phyloP scores from a whole-genome alignment of 2,329 filamentous ascomycete species.

The Penicillium sp. region DNA sequence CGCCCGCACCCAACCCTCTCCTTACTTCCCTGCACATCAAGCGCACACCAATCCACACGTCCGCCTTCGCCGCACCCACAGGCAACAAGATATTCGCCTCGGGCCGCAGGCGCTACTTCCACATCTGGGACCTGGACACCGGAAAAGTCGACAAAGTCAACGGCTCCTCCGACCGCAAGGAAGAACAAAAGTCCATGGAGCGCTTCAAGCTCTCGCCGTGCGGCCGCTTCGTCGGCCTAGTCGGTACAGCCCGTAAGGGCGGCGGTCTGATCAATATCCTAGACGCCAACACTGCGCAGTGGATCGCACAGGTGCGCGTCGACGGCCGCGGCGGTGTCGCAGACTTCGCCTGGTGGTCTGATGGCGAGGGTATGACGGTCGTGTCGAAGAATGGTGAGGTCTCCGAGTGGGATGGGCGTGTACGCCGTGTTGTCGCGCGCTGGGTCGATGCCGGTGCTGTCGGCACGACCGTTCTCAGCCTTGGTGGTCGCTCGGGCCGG shows the following conservation, averaged over 20 bases:
- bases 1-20: slow-evolving; percentile 78
- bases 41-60: slow-evolving; percentile 77
- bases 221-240: slow-evolving; percentile 79
- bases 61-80: slow-evolving; percentile 70
- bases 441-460: slow-evolving; percentile 92
- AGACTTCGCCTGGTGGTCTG: slow-evolving; percentile 90
- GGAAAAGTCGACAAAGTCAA: slow-evolving; percentile 79
- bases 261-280: slow-evolving; percentile 86
- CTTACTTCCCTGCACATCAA: slow-evolving; percentile 86
- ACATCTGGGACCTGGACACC: slow-evolving; percentile 84
- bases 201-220: slow-evolving; percentile 82
- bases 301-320: slow-evolving; percentile 77
- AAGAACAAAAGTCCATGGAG: slow-evolving; percentile 89
- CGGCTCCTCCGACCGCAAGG: slow-evolving; percentile 66
- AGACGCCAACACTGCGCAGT: slow-evolving; percentile 76
- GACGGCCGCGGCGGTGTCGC: slow-evolving; percentile 80
- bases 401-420: slow-evolving; percentile 76
- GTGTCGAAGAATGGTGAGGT: slow-evolving; percentile 84
- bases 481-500: slow-evolving; percentile 57
- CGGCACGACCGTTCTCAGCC: slow-evolving; percentile 74
- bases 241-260: slow-evolving; percentile 76
- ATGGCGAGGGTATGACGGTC: slow-evolving; percentile 76
- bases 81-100: slow-evolving; percentile 84
- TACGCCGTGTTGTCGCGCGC: slow-evolving; percentile 68
- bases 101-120: slow-evolving; percentile 85